Evolutionary conservation across 164 flowering plant species (phyloP).

Genomic region (Magnolia kwangsiensis): DNA sequence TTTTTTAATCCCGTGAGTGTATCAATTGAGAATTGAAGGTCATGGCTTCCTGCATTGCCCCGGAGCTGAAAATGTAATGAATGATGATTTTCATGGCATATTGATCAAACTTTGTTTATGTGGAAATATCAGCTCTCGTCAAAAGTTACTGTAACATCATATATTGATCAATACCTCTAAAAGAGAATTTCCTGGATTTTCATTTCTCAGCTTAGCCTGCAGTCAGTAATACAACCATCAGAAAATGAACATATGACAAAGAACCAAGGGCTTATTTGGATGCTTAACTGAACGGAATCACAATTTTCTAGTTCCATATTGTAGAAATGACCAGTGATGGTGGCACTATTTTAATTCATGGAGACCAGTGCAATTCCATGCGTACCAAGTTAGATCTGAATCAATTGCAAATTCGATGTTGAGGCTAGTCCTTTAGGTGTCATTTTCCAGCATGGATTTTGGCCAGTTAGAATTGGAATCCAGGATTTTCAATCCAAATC

Average conservation of each 20-base stretch:
- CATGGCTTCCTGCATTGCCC: conserved; percentile 98
- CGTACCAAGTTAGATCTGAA: too few relatives aligned
- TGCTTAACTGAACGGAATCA: too few relatives aligned
- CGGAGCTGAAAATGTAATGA: conserved; percentile 47
- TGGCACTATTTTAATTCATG: too few relatives aligned
- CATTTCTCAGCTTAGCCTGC: conserved; percentile 74
- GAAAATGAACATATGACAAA: neutral
- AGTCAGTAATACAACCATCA: conserved; percentile 9
- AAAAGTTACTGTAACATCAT: neutral
- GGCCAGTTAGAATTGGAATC: too few relatives aligned
- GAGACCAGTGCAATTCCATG: too few relatives aligned
- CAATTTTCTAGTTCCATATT: too few relatives aligned
- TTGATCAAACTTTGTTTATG: neutral
- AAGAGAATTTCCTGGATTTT: conserved; percentile 76
- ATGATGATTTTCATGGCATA: neutral
- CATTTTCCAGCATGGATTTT: too few relatives aligned
- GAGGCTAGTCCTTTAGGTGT: too few relatives aligned
- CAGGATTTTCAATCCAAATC: too few relatives aligned
- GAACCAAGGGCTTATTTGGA: neutral
- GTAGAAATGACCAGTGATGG: too few relatives aligned
- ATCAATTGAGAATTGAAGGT: conserved; percentile 68
- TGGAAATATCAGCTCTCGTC: neutral
- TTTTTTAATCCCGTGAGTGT: conserved; percentile 53
- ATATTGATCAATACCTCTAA: conserved; percentile 55
- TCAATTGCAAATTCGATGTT: too few relatives aligned